A percentile compares a stretch with the other conserved stretches of the same genome.
Evolutionary conservation across 192 early-diverging fungal genomes (phyloP).

Genomic region (Dissophora ornata): DNA sequence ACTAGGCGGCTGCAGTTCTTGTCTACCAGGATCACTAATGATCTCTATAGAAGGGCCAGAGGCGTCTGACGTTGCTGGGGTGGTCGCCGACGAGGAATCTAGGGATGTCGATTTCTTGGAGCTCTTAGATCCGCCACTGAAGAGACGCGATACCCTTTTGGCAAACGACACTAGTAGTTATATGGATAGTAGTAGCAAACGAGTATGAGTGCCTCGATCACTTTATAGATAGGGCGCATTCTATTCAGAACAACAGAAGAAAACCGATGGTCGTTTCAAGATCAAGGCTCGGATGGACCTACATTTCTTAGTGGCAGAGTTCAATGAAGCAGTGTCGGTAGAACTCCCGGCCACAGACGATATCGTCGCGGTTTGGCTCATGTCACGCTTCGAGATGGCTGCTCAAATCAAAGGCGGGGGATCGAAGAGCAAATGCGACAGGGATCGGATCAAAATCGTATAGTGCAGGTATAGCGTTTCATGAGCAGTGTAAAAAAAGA

Average conservation of each 20-base stretch:
- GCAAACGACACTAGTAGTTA: conserved; percentile 17
- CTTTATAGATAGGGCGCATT: too few relatives aligned
- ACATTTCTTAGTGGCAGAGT: conserved; percentile 12
- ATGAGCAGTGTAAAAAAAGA: background rate
- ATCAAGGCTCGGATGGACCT: background rate
- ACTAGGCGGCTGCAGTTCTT: conserved; percentile 1
- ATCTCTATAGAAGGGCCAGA: conserved; percentile 10
- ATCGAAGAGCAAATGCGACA: background rate
- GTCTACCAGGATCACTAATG: conserved; percentile 6
- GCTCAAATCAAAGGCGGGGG: background rate
- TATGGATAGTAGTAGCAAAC: too few relatives aligned
- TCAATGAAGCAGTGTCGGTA: background rate
- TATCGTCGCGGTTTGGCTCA: conserved; percentile 2
- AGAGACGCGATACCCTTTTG: conserved; percentile 29
- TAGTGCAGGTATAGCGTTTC: background rate
- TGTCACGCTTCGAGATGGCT: conserved; percentile 26
- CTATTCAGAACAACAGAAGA: too few relatives aligned
- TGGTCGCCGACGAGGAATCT: background rate
- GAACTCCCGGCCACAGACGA: background rate
- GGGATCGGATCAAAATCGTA: background rate
- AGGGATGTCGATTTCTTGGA: conserved; percentile 12
- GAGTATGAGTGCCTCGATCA: too few relatives aligned
- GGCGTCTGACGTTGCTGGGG: background rate
- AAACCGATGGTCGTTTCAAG: too few relatives aligned
- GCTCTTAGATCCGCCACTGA: conserved; percentile 20